These are phyloP conservation scores for Penicillium capsulatum DNA, from an alignment of 2,329 filamentous ascomycete genomes.

Conservation along the genomic window DNA sequence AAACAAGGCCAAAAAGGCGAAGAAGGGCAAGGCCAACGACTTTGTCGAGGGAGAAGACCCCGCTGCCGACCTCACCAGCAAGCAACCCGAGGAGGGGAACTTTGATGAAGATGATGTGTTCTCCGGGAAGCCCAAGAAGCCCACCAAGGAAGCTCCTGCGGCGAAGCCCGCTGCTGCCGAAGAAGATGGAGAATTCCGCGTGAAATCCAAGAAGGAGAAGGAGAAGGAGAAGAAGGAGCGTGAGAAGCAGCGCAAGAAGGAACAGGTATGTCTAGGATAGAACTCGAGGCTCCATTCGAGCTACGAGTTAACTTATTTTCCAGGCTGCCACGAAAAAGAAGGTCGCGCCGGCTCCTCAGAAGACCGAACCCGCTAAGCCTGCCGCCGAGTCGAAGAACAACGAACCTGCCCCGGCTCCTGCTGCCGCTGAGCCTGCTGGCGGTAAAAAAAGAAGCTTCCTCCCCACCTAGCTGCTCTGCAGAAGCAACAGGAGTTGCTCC, in stretches of 20 bases:
- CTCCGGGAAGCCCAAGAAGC: constrained; percentile 67
- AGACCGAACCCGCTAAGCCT: constrained; percentile 56
- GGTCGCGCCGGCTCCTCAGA: constrained; percentile 45
- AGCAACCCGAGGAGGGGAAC: constrained; percentile 74
- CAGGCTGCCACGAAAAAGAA: constrained; percentile 83
- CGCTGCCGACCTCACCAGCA: constrained; percentile 52
- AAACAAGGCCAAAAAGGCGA: constrained; percentile 81
- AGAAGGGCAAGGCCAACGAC: constrained; percentile 78
- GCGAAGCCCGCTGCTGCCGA: constrained; percentile 46
- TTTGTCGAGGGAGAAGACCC: constrained; percentile 64
- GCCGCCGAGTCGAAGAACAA: constrained; percentile 48
- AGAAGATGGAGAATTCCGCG: constrained; percentile 55
- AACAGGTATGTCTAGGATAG: constrained; percentile 62
- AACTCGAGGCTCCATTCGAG: no score
- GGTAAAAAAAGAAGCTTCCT: constrained; percentile 87
- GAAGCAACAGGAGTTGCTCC: constrained; percentile 47
- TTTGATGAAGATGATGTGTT: constrained; percentile 86
- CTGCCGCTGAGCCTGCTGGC: constrained; percentile 27
- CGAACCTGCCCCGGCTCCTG: constrained; percentile 35
- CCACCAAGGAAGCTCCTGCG: constrained; percentile 44
- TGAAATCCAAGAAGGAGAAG: constrained; percentile 97
- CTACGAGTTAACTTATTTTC: constrained; percentile 9
- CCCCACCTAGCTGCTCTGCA: constrained; percentile 48
- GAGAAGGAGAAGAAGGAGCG: constrained; percentile 97
- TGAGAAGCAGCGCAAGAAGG: constrained; percentile 98